Evolutionary conservation across 2,329 filamentous ascomycete species (phyloP).

Genomic region (Bisporella sp.): DNA sequence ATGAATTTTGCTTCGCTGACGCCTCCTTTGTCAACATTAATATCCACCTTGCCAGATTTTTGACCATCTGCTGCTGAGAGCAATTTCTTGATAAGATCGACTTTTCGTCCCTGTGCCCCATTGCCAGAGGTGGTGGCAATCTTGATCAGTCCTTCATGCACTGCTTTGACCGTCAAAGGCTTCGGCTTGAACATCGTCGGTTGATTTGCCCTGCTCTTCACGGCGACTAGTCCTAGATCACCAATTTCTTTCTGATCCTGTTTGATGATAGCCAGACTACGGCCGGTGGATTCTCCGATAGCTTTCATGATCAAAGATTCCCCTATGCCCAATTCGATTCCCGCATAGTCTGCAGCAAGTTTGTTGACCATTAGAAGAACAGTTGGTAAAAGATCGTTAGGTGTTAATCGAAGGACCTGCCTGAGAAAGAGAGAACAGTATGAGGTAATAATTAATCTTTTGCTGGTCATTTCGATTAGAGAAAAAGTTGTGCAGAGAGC

Average conservation of each 20-base stretch:
- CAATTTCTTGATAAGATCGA: constrained; percentile 92
- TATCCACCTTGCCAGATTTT: constrained; percentile 72
- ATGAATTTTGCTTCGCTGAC: constrained; percentile 93
- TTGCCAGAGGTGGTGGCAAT: constrained; percentile 84
- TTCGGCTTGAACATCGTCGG: constrained; percentile 99
- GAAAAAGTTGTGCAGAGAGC: constrained; percentile 93
- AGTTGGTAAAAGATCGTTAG: constrained; percentile 78
- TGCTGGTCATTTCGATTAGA: constrained; percentile 88
- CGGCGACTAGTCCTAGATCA: constrained; percentile 87
- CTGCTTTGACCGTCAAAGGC: constrained; percentile 74
- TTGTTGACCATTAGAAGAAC: constrained; percentile 97
- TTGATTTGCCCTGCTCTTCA: constrained; percentile 91
- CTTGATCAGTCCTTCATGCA: constrained; percentile 79
- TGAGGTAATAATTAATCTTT: constrained; percentile 79
- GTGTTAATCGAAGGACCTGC: constrained; percentile 89
- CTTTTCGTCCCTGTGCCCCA: constrained; percentile 83
- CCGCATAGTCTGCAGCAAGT: constrained; percentile 90
- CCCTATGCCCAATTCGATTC: constrained; percentile 95
- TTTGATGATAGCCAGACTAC: constrained; percentile 84
- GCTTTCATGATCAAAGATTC: constrained; percentile 99
- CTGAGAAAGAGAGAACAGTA: constrained; percentile 87
- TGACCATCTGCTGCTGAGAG: constrained; percentile 82
- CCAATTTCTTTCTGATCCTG: constrained; percentile 94
- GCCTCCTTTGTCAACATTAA: constrained; percentile 85
- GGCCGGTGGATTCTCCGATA: constrained; percentile 88